phyloP scores from a whole-genome alignment of 129 eudicot genomes.

The Flaveria trinervia region DNA sequence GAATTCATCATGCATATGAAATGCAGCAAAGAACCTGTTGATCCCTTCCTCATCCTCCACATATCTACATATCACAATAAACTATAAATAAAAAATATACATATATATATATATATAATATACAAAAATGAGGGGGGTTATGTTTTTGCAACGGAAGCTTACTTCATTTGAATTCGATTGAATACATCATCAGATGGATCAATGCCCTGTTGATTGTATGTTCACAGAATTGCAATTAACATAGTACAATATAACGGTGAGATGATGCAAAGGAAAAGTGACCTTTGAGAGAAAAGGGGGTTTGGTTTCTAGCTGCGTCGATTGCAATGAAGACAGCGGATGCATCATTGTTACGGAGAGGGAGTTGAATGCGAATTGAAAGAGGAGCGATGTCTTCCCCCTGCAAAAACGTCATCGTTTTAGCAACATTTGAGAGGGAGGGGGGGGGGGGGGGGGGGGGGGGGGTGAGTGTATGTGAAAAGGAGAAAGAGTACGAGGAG shows the following conservation, averaged over 20 bases:
- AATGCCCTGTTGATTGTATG: conserved; percentile 50
- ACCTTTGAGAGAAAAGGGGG: conserved; percentile 85
- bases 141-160: not conserved
- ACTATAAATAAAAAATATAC: not conserved
- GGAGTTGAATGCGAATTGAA: conserved; percentile 67
- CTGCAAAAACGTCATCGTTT: conserved; percentile 42
- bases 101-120: too few relatives aligned
- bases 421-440: not conserved
- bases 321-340: conserved; percentile 58
- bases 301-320: conserved; percentile 52
- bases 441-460: too few relatives aligned
- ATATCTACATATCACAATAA: conserved; percentile 51
- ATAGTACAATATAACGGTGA: too few relatives aligned
- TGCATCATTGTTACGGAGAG: conserved; percentile 20
- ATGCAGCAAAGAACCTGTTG: conserved; percentile 80
- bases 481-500: conserved; percentile 46
- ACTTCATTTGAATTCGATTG: conserved; percentile 72
- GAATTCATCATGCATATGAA: conserved; percentile 57
- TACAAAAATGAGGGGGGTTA: not conserved
- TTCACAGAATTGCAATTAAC: too few relatives aligned
- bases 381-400: conserved; percentile 75
- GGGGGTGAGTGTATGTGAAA: not conserved
- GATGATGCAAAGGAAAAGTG: not conserved
- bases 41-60: conserved; percentile 80
- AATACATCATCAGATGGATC: conserved; percentile 63